Conservation (phyloP, 768 basidiomycete genomes). For the Postia placenta region DNA sequence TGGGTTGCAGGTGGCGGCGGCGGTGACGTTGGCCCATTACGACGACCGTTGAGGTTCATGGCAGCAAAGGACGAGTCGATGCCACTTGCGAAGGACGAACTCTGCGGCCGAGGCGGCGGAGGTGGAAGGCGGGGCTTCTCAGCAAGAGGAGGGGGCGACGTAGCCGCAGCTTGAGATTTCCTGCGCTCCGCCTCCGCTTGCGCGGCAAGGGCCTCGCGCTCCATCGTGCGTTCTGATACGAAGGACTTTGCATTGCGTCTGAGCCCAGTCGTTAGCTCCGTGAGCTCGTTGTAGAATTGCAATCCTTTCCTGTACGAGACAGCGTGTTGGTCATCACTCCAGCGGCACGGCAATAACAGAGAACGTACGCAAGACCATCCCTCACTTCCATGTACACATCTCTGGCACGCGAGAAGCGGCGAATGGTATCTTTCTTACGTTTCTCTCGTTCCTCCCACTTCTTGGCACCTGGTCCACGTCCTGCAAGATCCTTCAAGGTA, state of each 20-base stretch:
- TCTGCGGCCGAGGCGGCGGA: slow-evolving; percentile 27
- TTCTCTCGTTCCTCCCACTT: slow-evolving; percentile 82
- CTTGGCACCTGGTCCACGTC: slow-evolving; percentile 68
- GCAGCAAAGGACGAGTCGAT: slow-evolving; percentile 50
- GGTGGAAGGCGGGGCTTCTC: slow-evolving; percentile 43
- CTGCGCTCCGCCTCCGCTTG: slow-evolving; percentile 72
- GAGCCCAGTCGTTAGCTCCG: slow-evolving; percentile 53
- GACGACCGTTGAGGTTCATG: slow-evolving; percentile 43
- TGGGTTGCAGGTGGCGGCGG: slow-evolving; percentile 22
- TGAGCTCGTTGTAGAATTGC: slow-evolving; percentile 82
- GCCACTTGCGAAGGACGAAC: slow-evolving; percentile 23
- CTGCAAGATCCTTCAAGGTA: slow-evolving; percentile 61
- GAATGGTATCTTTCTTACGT: slow-evolving; percentile 66
- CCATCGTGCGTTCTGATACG: slow-evolving; percentile 53
- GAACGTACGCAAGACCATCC: slow-evolving; percentile 75
- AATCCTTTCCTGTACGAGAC: slow-evolving; percentile 64
- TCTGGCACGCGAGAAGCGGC: slow-evolving; percentile 66
- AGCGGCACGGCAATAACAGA: slow-evolving; percentile 6
- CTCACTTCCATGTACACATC: slow-evolving; percentile 85
- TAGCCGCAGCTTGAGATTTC: slow-evolving; percentile 35
- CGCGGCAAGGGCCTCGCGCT: slow-evolving; percentile 62
- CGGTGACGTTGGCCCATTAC: slow-evolving; percentile 22
- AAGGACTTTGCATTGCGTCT: slow-evolving; percentile 55
- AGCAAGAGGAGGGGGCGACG: slow-evolving; percentile 38
- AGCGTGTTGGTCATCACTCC: neutral